Evolutionary conservation across 331 rosid genomes (phyloP).

Genomic region (Cydonia oblonga): DNA sequence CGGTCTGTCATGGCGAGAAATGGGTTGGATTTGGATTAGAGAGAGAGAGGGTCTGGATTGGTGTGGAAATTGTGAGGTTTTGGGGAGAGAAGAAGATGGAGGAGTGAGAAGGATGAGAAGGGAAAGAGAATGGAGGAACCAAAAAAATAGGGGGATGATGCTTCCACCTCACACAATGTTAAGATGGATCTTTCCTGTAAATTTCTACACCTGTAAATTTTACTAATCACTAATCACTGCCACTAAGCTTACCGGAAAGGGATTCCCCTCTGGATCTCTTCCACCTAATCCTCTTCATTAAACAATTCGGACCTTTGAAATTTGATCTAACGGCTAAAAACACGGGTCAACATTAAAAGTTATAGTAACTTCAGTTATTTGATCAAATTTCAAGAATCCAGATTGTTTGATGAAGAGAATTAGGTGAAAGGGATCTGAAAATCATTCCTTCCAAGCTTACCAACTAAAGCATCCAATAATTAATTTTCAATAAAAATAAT

Average conservation of each 20-base stretch:
- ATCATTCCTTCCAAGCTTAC: too few species aligned
- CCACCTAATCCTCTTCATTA: too few species aligned
- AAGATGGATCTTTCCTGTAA: neutral
- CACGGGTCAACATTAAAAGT: too few species aligned
- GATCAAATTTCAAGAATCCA: too few species aligned
- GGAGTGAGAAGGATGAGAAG: constrained; percentile 1
- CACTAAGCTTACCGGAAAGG: neutral
- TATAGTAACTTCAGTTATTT: too few species aligned
- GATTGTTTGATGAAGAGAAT: too few species aligned
- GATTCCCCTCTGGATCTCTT: too few species aligned
- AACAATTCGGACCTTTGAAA: too few species aligned
- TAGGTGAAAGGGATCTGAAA: too few species aligned
- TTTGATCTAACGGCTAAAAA: too few species aligned
- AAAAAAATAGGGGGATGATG: constrained; percentile 19
- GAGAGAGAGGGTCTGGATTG: neutral
- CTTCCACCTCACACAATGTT: constrained; percentile 33
- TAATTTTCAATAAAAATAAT: neutral
- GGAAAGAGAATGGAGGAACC: constrained; percentile 22
- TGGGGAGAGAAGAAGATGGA: constrained; percentile 13
- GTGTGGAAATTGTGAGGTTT: neutral
- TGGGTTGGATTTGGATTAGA: constrained; percentile 40
- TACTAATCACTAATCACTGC: neutral
- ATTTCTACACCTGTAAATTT: neutral
- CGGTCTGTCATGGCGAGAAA: constrained; percentile 45
- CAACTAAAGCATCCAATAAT: neutral